Conservation (phyloP, 2,329 filamentous ascomycete genomes). For the Microsporum canis region DNA sequence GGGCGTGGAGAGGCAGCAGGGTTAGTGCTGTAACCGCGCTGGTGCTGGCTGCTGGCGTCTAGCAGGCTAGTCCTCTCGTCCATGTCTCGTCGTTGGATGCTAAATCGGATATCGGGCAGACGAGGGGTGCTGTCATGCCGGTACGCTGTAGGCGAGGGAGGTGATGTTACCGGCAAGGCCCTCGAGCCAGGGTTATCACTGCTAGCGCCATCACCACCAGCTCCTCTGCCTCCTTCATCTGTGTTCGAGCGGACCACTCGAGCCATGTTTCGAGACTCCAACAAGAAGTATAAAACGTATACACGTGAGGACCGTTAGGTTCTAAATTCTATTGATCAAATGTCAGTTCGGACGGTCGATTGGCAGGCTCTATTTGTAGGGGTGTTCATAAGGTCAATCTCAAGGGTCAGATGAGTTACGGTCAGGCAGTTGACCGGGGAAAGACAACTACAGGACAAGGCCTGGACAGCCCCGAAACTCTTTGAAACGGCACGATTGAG, state of each 20-base stretch:
- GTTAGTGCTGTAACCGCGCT: conserved; percentile 29
- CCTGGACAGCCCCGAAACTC: no score
- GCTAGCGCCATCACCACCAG: conserved; percentile 4
- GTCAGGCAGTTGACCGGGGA: no score
- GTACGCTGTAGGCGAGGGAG: conserved; percentile 11
- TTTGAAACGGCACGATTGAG: no score
- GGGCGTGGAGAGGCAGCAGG: conserved; percentile 22
- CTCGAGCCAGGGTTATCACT: conserved; percentile 7
- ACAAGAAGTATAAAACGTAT: neutral
- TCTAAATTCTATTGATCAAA: neutral
- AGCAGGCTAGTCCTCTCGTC: conserved; percentile 29
- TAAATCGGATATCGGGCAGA: conserved; percentile 13
- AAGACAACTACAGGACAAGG: no score
- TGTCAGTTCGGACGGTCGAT: no score
- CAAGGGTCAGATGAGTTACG: no score
- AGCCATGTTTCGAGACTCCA: conserved; percentile 6
- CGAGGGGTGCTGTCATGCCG: conserved; percentile 9
- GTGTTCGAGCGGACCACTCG: conserved; percentile 5
- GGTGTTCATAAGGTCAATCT: no score
- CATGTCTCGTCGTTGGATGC: conserved; percentile 11
- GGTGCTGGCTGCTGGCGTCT: conserved; percentile 14
- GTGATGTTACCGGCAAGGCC: conserved; percentile 11
- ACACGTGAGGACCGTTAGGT: neutral
- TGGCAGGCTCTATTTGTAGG: no score
- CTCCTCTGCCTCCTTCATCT: neutral